These are phyloP conservation scores for Trametes meyenii DNA, from an alignment of 768 basidiomycete species.

Conservation along the genomic window DNA sequence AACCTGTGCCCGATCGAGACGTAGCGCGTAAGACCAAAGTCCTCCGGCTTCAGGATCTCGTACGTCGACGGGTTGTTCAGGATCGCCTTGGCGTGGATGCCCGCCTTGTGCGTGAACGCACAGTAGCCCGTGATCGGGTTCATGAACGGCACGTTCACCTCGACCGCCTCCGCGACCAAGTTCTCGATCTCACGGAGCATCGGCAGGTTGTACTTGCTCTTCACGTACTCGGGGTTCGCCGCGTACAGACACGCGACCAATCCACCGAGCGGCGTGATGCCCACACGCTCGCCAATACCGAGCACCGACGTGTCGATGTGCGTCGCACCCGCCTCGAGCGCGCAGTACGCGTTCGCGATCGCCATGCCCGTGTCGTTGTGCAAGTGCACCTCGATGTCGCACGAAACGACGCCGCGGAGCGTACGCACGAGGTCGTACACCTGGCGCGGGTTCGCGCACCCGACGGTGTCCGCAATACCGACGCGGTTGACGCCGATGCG, in stretches of 20 bases:
- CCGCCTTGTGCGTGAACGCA: slow-evolving; percentile 99
- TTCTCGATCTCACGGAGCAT: slow-evolving; percentile 99
- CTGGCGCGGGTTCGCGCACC: slow-evolving; percentile 97
- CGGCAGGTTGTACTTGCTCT: slow-evolving; percentile 96
- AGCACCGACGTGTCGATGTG: slow-evolving; percentile 99
- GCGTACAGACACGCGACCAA: slow-evolving; percentile 96
- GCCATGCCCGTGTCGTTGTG: slow-evolving; percentile 99
- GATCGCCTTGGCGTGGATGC: slow-evolving; percentile 99
- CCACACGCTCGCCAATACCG: slow-evolving; percentile 98
- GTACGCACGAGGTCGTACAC: slow-evolving; percentile 98
- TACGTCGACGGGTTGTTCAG: slow-evolving; percentile 99
- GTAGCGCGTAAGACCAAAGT: slow-evolving; percentile 96
- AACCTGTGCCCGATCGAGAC: slow-evolving; percentile 97
- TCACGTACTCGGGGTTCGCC: slow-evolving; percentile 98
- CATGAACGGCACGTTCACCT: slow-evolving; percentile 97
- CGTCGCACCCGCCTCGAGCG: slow-evolving; percentile 97
- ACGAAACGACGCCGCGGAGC: slow-evolving; percentile 91
- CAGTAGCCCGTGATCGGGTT: slow-evolving; percentile 98
- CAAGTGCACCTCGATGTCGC: slow-evolving; percentile 97
- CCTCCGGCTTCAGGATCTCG: slow-evolving; percentile 98
- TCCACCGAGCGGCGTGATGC: slow-evolving; percentile 97
- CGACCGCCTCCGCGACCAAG: slow-evolving; percentile 97
- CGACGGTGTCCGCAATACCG: slow-evolving; percentile 98
- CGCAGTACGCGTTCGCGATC: slow-evolving; percentile 97
- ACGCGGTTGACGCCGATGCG: slow-evolving; percentile 99